Evolutionary conservation across 2,329 filamentous ascomycete species (phyloP).

Genomic region (Chlorencoelia australis): DNA sequence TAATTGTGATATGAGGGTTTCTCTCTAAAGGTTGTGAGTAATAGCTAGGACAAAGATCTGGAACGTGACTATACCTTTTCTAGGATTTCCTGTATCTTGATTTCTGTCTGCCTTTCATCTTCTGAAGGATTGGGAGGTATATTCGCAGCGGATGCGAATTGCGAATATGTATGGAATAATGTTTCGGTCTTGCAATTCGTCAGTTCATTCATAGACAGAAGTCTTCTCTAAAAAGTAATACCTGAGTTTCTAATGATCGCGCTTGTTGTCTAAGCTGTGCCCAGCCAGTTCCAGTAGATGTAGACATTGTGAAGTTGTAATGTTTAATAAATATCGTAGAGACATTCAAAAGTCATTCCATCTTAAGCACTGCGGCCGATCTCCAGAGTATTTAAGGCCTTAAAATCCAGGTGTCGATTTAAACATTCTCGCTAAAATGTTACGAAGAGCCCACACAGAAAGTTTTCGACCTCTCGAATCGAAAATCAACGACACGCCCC

Average conservation of each 20-base stretch:
- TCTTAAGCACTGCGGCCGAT: too few species aligned
- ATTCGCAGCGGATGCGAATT: conserved; percentile 72
- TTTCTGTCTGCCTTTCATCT: conserved; percentile 71
- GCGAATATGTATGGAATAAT: conserved; percentile 72
- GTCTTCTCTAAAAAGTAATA: conserved; percentile 30
- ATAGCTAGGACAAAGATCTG: neutral
- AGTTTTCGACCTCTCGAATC: too few species aligned
- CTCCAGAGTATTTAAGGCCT: too few species aligned
- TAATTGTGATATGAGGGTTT: conserved; percentile 71
- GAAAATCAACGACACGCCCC: too few species aligned
- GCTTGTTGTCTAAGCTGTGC: conserved; percentile 88
- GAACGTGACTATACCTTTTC: conserved; percentile 50
- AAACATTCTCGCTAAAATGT: too few species aligned
- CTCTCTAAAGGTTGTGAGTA: conserved; percentile 48
- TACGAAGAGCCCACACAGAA: too few species aligned
- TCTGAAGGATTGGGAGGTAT: conserved; percentile 76
- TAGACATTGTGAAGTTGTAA: conserved; percentile 14
- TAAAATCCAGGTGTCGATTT: too few species aligned
- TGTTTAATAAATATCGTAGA: too few species aligned
- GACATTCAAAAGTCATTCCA: too few species aligned
- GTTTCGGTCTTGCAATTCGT: conserved; percentile 6
- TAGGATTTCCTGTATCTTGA: conserved; percentile 73
- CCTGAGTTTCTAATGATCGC: conserved; percentile 77
- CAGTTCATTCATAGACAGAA: neutral
- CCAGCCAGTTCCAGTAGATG: conserved; percentile 50